These are phyloP conservation scores for Trametes maxima DNA, from an alignment of 768 basidiomycete genomes.

Conservation along the genomic window DNA sequence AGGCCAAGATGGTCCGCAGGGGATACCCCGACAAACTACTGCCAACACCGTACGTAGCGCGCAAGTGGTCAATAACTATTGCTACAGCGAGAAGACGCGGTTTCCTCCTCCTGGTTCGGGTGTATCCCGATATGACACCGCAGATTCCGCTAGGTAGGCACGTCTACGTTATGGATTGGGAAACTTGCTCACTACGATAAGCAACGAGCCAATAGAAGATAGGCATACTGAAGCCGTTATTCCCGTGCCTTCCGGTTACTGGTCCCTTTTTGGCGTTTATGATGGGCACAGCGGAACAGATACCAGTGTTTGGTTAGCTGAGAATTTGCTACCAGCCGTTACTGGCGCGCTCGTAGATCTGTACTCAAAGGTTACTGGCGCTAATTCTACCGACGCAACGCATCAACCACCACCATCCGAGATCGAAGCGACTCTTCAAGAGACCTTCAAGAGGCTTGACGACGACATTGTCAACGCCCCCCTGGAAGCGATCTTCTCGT, in stretches of 20 bases:
- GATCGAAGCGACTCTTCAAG: constrained; percentile 40
- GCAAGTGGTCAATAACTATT: neutral
- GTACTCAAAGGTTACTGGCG: constrained; percentile 13
- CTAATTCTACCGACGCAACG: neutral
- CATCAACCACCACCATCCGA: constrained; percentile 28
- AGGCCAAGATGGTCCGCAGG: no score
- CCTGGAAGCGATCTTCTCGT: constrained; percentile 32
- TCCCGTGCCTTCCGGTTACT: constrained; percentile 29
- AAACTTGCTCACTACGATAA: neutral
- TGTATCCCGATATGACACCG: neutral
- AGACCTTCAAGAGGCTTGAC: constrained; percentile 44
- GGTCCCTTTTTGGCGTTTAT: constrained; percentile 39
- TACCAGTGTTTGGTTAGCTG: constrained; percentile 37
- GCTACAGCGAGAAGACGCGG: neutral
- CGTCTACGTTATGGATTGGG: no score
- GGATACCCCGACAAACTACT: neutral
- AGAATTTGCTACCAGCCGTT: constrained; percentile 35
- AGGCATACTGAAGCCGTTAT: constrained; percentile 21
- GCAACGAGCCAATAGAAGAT: constrained; percentile 5
- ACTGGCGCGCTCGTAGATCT: constrained; percentile 28
- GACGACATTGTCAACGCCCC: constrained; percentile 43
- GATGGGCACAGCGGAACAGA: constrained; percentile 38
- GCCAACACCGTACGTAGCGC: no score
- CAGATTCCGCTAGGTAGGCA: neutral
- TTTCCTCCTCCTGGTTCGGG: neutral